Conservation (phyloP, 1,139 yeast genomes). For the Saccharomyces hybrid region DNA sequence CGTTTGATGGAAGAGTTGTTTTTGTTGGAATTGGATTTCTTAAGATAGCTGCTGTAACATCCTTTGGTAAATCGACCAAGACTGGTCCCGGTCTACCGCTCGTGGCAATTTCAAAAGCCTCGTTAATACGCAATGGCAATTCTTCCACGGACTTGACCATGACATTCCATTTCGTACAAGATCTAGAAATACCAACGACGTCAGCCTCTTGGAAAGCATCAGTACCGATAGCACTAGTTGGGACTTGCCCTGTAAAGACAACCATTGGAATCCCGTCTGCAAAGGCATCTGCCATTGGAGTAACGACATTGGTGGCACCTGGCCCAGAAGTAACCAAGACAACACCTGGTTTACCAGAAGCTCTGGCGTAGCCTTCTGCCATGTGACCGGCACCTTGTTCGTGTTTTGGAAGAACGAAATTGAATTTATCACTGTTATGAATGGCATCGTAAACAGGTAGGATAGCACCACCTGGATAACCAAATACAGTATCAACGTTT, state of each 20-base stretch:
- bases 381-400: constrained; percentile 99
- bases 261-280: constrained; percentile 97
- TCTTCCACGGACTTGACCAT: constrained; percentile 95
- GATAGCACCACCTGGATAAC: constrained; percentile 97
- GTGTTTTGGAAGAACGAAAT: constrained; percentile 88
- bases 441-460: constrained; percentile 96
- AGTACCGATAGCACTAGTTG: constrained; percentile 91
- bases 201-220: constrained; percentile 99
- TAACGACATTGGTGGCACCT: constrained; percentile 95
- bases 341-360: constrained; percentile 95
- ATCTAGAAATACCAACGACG: constrained; percentile 89
- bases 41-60: constrained; percentile 87
- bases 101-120: constrained; percentile 94
- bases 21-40: constrained; percentile 81
- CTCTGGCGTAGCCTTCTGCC: constrained; percentile 99
- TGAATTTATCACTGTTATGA: constrained; percentile 80
- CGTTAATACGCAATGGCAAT: constrained; percentile 90
- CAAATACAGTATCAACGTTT: constrained; percentile 88
- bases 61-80: constrained; percentile 93
- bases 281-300: constrained; percentile 96
- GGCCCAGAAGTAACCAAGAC: constrained; percentile 97
- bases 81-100: constrained; percentile 98
- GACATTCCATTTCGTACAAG: constrained; percentile 99
- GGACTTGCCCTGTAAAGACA: constrained; percentile 97
- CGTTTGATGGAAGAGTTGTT: constrained; percentile 75